Evolutionary conservation across 163 green algal genomes (phyloP).

Genomic region (Scenedesmus sp.): DNA sequence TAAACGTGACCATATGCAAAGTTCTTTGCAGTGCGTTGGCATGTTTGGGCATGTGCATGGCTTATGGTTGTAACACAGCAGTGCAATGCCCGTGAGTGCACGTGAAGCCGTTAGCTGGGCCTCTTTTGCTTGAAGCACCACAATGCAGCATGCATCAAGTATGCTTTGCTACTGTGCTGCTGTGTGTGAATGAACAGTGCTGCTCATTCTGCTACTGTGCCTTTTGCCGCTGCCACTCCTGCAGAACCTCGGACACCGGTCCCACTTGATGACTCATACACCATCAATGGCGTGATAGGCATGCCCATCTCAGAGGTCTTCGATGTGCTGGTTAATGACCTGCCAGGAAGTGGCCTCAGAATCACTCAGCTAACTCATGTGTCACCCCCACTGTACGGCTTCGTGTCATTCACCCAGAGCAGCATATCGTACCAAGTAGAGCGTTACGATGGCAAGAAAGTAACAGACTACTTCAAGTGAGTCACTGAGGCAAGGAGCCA

Average conservation of each 20-base stretch:
- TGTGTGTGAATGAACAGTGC: too few relatives aligned
- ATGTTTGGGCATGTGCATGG: too few relatives aligned
- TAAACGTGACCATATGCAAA: too few relatives aligned
- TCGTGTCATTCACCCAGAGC: neutral
- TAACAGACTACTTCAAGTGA: neutral
- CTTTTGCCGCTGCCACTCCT: neutral
- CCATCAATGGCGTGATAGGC: neutral
- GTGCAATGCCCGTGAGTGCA: too few relatives aligned
- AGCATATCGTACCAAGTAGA: neutral
- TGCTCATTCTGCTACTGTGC: too few relatives aligned
- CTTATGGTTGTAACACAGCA: too few relatives aligned
- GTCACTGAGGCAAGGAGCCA: too few relatives aligned
- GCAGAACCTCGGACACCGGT: neutral
- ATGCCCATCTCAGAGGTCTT: neutral
- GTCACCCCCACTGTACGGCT: neutral
- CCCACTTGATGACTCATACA: neutral
- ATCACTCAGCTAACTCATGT: neutral
- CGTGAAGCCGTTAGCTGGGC: too few relatives aligned
- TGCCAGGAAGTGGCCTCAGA: neutral
- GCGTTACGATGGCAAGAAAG: neutral
- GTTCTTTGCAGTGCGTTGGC: too few relatives aligned
- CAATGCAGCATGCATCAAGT: too few relatives aligned
- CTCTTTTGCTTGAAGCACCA: neutral
- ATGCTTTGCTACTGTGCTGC: too few relatives aligned
- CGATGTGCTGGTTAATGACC: neutral